Evolutionary conservation across 2,329 filamentous ascomycete species (phyloP).

Genomic region (Penicillium sp.): DNA sequence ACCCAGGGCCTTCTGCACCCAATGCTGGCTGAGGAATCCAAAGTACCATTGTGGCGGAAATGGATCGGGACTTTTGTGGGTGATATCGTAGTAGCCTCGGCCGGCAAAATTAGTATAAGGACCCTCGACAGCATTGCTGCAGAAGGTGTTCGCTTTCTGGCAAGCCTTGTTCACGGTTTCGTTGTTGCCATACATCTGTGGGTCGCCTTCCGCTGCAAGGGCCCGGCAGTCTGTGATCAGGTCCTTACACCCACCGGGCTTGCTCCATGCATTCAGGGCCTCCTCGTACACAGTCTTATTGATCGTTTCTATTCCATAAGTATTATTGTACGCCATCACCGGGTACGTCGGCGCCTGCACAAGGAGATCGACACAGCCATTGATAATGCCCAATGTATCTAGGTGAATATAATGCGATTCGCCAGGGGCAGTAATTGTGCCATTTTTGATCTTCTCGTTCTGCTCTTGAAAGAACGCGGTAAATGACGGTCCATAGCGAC

Average conservation of each 20-base stretch:
- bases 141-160: constrained; percentile 46
- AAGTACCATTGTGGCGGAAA: constrained; percentile 55
- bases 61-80: constrained; percentile 51
- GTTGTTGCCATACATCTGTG: constrained; percentile 49
- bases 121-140: constrained; percentile 45
- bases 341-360: constrained; percentile 51
- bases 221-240: constrained; percentile 53
- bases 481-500: constrained; percentile 45
- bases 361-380: constrained; percentile 56
- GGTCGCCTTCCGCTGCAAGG: constrained; percentile 50
- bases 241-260: constrained; percentile 55
- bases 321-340: constrained; percentile 58
- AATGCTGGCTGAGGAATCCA: constrained; percentile 58
- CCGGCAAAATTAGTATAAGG: constrained; percentile 44
- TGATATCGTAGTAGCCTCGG: constrained; percentile 60
- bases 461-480: constrained; percentile 43
- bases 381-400: constrained; percentile 58
- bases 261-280: constrained; percentile 47
- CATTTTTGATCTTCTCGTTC: constrained; percentile 41
- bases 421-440: constrained; percentile 24
- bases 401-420: constrained; percentile 43
- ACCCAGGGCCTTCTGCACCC: constrained; percentile 59
- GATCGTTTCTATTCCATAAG: constrained; percentile 56
- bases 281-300: constrained; percentile 49
- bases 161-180: constrained; percentile 49